A percentile compares a stretch with the other conserved stretches of the same genome.
phyloP scores from a whole-genome alignment of 2,329 filamentous ascomycete species.

The Curvularia eragrostidis region DNA sequence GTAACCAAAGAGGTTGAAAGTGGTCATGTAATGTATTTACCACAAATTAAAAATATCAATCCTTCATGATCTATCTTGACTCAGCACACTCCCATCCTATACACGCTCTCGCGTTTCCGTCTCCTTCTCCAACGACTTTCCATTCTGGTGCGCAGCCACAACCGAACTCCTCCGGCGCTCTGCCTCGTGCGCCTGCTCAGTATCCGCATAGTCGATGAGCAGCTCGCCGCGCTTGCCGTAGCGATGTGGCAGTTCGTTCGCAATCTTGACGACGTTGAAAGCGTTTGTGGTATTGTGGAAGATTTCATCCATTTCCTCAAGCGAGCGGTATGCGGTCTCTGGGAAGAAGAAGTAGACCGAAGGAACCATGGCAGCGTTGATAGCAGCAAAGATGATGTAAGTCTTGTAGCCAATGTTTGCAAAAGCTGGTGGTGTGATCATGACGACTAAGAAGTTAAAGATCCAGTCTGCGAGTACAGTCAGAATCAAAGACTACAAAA shows the following conservation, averaged over 20 bases:
- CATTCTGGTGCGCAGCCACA: conserved; percentile 18
- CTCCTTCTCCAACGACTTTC: conserved; percentile 4
- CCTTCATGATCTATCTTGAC: background rate
- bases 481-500: conserved; percentile 66
- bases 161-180: conserved; percentile 42
- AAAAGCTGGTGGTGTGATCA: conserved; percentile 69
- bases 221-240: conserved; percentile 66
- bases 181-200: conserved; percentile 41
- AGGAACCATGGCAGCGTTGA: conserved; percentile 63
- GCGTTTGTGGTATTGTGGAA: conserved; percentile 63
- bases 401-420: conserved; percentile 62
- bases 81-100: background rate
- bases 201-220: conserved; percentile 59
- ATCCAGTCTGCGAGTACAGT: conserved; percentile 38
- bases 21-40: background rate
- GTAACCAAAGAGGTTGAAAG: background rate
- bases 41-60: no score
- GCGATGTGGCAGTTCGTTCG: conserved; percentile 60
- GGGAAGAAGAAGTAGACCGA: conserved; percentile 68
- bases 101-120: conserved; percentile 14
- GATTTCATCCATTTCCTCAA: conserved; percentile 63
- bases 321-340: conserved; percentile 60
- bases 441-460: conserved; percentile 67
- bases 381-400: conserved; percentile 64
- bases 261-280: conserved; percentile 59